Evolutionary conservation across 1,284 basidiomycete genomes (phyloP), one percentile per base, ranked within the genome.

Genomic region (Sphaerobolus stellatus): DNA sequence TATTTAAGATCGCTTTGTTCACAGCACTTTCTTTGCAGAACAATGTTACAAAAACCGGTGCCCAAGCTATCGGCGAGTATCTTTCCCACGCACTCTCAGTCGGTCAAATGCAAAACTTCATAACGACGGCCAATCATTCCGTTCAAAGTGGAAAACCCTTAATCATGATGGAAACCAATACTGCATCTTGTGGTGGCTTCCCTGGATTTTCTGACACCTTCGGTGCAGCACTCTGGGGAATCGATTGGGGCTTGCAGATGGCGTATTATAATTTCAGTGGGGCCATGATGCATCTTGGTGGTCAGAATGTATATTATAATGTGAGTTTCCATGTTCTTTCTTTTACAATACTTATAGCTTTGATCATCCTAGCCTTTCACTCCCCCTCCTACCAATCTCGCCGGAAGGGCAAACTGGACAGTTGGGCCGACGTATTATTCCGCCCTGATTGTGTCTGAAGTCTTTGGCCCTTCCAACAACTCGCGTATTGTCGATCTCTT

Each of bases 141-240:
- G 45, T 64, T 20, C 59, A 58, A 0, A 60, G 52, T 2, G 69
- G 70, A 25, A 74, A 74, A 56, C 68, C 72, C 14, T 58, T 75
- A 46, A 60, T 74, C 51, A 75, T 77, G 72, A 63, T 75, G 47
- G 75, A 76, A 59, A 75, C 71, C 51, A 78, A 77, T 59, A 75
- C 75, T 4, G 76, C 75, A 1, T 70, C 67, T 54, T 78, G 77
- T 62, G 73, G 75, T 62, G 76, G 76, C 14, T 75, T 77, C 62
- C 59, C 70, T 7, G 76, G 75, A 13, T 60, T 78, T 38, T 74
- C 72, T 43, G 72, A 77, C 62, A 80, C 77, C 22, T 92, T 88
- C 62, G 86, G 81, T 3, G 82, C 83, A 0, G 80, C 87, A 2
- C 73, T 92, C 22, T 92, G 90, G 90, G 81, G 72, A 0, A 53